phyloP scores from a whole-genome alignment of 1,284 basidiomycete species.

The Naganishia albida region DNA sequence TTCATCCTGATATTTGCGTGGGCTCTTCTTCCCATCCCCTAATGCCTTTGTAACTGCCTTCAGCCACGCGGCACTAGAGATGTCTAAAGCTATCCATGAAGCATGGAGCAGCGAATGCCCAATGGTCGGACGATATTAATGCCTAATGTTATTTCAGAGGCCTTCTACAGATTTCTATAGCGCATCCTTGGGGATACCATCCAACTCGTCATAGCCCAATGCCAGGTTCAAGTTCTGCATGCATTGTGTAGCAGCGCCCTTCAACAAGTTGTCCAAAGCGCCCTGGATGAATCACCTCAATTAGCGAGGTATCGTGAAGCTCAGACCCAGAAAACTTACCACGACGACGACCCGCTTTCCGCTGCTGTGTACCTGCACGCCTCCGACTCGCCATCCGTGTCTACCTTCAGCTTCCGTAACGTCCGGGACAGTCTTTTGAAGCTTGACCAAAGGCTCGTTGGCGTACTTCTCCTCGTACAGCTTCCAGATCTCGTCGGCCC shows the following conservation, averaged over 20 bases:
- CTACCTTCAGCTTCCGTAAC: constrained; percentile 73
- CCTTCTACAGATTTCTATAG: constrained; percentile 36
- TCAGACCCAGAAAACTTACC: constrained; percentile 56
- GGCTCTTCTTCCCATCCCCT: too few relatives aligned
- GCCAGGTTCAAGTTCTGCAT: constrained; percentile 93
- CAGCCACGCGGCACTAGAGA: too few relatives aligned
- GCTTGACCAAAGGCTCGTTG: constrained; percentile 70
- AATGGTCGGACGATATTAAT: too few relatives aligned
- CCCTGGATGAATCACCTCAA: constrained; percentile 58
- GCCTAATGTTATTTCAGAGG: neutral
- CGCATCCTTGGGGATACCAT: constrained; percentile 66
- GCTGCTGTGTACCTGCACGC: constrained; percentile 87
- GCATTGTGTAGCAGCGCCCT: constrained; percentile 97
- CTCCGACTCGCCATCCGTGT: constrained; percentile 89
- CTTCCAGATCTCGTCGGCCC: constrained; percentile 69
- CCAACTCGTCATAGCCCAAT: constrained; percentile 86
- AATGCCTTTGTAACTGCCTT: too few relatives aligned
- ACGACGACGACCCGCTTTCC: constrained; percentile 90
- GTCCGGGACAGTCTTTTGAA: constrained; percentile 71
- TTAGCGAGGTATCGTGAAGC: too few relatives aligned
- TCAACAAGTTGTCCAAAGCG: constrained; percentile 91
- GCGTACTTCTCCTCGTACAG: constrained; percentile 79
- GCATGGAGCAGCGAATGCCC: too few relatives aligned
- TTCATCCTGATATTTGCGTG: too few relatives aligned
- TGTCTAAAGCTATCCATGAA: too few relatives aligned